Conservation (phyloP, 768 basidiomycete species). For the Russula dissimulans region DNA sequence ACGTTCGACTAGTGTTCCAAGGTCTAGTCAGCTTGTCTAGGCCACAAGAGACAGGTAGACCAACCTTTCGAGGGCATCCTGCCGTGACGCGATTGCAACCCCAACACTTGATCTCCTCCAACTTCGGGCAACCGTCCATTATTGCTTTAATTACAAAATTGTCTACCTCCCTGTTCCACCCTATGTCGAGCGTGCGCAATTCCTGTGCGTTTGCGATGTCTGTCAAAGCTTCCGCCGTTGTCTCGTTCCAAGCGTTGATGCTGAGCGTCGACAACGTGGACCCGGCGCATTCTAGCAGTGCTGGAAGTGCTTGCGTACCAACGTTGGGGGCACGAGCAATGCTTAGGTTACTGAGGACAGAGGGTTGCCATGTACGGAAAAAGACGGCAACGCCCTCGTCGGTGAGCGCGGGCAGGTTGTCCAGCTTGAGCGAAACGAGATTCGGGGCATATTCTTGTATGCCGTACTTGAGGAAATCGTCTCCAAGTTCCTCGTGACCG, state of each 20-base stretch:
- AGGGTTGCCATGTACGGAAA: slow-evolving; percentile 45
- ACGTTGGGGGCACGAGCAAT: slow-evolving; percentile 12
- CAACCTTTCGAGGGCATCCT: slow-evolving; percentile 42
- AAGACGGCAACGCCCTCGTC: slow-evolving; percentile 62
- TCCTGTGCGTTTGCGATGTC: slow-evolving; percentile 30
- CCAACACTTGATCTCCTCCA: slow-evolving; percentile 43
- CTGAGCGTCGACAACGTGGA: slow-evolving; percentile 45
- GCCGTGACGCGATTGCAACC: slow-evolving; percentile 43
- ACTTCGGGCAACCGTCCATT: slow-evolving; percentile 35
- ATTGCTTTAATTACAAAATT: slow-evolving; percentile 74
- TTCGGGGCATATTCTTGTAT: slow-evolving; percentile 39
- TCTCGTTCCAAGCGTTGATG: slow-evolving; percentile 71
- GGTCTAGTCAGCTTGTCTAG: neutral
- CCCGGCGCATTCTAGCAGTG: slow-evolving; percentile 58
- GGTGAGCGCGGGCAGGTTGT: slow-evolving; percentile 51
- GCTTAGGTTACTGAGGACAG: slow-evolving; percentile 30
- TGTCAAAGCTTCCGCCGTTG: slow-evolving; percentile 38
- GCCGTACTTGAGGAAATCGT: slow-evolving; percentile 51
- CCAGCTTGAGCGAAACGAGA: slow-evolving; percentile 47
- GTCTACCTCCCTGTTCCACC: slow-evolving; percentile 77
- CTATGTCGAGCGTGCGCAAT: slow-evolving; percentile 60
- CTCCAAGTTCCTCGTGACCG: slow-evolving; percentile 53
- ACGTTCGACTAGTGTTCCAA: slow-evolving; percentile 4
- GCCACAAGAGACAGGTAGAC: slow-evolving; percentile 8
- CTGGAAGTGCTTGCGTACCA: slow-evolving; percentile 30